phyloP scores from a whole-genome alignment of 768 basidiomycete genomes.

The Auricularia heimuer region DNA sequence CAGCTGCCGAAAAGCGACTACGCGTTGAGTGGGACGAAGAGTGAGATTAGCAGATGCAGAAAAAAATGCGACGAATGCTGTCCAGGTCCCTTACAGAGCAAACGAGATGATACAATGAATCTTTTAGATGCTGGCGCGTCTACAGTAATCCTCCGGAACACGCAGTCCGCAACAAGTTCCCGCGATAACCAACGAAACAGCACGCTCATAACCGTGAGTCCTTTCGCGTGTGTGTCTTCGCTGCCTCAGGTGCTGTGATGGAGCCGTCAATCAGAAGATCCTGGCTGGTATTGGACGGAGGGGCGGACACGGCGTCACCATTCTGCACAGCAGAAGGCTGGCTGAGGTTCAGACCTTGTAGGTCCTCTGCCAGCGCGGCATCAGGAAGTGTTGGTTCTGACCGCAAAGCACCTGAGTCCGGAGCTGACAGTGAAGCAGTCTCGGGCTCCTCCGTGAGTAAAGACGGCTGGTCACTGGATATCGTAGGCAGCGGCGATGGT shows the following conservation, averaged over 20 bases:
- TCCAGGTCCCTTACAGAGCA: not conserved
- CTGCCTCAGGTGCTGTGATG: not conserved
- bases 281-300: not conserved
- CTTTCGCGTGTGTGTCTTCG: not conserved
- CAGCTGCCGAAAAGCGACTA: too few species aligned
- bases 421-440: not conserved
- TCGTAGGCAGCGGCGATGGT: not conserved
- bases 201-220: not conserved
- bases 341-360: not conserved
- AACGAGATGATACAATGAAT: constrained; percentile 1
- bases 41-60: not conserved
- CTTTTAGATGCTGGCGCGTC: not conserved
- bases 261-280: not conserved
- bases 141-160: not conserved
- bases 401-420: not conserved
- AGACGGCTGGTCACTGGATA: not conserved
- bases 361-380: not conserved
- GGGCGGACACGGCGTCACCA: not conserved
- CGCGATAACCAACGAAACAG: not conserved
- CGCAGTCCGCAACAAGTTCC: not conserved
- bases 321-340: not conserved
- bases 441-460: not conserved
- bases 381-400: not conserved
- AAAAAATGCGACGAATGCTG: not conserved
- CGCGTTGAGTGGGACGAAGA: not conserved